phyloP scores from a whole-genome alignment of 169 alveolate species.

The Plasmodium falciparum region DNA sequence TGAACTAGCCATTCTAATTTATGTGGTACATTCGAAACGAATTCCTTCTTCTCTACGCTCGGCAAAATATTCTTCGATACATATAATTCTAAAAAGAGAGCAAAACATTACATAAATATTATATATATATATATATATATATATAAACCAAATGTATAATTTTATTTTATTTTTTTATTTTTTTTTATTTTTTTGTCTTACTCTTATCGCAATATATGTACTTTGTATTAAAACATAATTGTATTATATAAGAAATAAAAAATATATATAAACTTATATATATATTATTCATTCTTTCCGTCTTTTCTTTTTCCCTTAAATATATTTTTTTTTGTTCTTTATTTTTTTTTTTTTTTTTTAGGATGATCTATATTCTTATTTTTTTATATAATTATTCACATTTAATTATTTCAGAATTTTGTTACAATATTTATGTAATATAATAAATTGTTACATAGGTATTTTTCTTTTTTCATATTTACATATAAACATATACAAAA shows the following conservation, averaged over 20 bases:
- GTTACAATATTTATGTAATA: background rate
- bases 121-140: background rate
- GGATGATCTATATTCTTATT: background rate
- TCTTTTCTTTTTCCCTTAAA: background rate
- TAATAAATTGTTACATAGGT: background rate
- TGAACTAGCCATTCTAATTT: constrained; percentile 38
- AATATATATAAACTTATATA: constrained; percentile 1
- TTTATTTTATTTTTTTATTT: background rate
- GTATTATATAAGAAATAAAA: constrained; percentile 17
- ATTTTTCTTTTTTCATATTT: too few species aligned
- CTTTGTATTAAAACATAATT: constrained; percentile 11
- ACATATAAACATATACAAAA: too few species aligned
- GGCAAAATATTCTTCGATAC: constrained; percentile 1
- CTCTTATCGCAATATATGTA: constrained; percentile 10
- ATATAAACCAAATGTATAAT: background rate
- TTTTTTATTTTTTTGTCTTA: constrained; percentile 7
- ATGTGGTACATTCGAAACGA: background rate
- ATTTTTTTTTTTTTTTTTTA: background rate
- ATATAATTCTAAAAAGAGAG: background rate
- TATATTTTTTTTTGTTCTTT: background rate
- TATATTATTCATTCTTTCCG: constrained; percentile 10
- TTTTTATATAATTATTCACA: constrained; percentile 1
- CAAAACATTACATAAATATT: background rate
- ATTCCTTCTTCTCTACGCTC: background rate
- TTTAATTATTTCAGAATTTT: background rate